phyloP scores from a whole-genome alignment of 768 basidiomycete genomes.

The Leucogyrophana mollusca region DNA sequence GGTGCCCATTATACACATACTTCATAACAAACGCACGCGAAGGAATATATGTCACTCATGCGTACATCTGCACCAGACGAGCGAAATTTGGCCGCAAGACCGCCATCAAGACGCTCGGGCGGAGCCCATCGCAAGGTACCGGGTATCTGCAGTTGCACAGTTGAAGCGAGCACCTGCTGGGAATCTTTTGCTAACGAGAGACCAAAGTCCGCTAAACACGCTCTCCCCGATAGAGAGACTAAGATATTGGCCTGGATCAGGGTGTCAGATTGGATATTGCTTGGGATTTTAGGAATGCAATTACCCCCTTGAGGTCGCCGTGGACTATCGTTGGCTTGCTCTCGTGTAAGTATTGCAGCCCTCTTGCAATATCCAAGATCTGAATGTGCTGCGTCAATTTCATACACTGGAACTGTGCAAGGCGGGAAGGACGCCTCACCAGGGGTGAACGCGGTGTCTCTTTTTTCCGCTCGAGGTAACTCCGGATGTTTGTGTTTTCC shows the following conservation, averaged over 20 bases:
- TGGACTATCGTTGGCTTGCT: conserved; percentile 39
- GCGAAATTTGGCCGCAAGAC: too few relatives aligned
- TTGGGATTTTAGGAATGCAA: conserved; percentile 3
- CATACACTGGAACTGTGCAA: neutral
- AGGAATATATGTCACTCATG: too few relatives aligned
- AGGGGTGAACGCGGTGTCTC: conserved; percentile 26
- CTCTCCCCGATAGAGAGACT: conserved; percentile 19
- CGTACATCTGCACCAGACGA: too few relatives aligned
- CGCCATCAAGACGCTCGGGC: too few relatives aligned
- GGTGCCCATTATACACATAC: too few relatives aligned
- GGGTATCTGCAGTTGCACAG: too few relatives aligned
- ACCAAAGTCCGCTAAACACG: conserved; percentile 34
- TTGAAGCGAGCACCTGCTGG: too few relatives aligned
- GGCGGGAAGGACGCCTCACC: too few relatives aligned
- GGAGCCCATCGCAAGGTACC: too few relatives aligned
- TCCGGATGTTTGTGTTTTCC: conserved; percentile 26
- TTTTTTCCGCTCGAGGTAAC: conserved; percentile 27
- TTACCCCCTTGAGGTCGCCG: conserved; percentile 43
- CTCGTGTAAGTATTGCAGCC: conserved; percentile 37
- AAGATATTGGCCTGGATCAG: conserved; percentile 27
- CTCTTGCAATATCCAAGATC: conserved; percentile 38
- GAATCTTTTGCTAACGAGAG: conserved; percentile 18
- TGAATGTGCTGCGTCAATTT: conserved; percentile 12
- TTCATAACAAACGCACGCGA: too few relatives aligned
- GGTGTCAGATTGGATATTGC: neutral